Percentiles rank a stretch among this genome's conserved stretches.
These are phyloP conservation scores for Pseudogymnoascus verrucosus DNA, from an alignment of 2,329 filamentous ascomycete species.

Conservation along the genomic window DNA sequence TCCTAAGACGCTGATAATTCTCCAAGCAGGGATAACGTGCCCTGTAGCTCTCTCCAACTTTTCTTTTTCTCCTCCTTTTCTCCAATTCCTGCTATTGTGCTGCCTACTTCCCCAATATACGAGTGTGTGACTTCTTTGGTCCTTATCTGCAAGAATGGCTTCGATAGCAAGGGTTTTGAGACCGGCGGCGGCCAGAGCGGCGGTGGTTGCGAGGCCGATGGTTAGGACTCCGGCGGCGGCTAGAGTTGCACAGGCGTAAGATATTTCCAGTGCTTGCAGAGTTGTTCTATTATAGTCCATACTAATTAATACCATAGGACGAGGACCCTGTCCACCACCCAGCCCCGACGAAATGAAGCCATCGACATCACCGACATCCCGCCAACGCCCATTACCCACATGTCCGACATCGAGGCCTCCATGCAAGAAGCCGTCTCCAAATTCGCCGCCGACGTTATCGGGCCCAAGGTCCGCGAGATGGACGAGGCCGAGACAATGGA, in stretches of 20 bases:
- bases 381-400: constrained; percentile 86
- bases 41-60: neutral
- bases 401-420: constrained; percentile 80
- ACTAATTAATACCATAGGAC: constrained; percentile 24
- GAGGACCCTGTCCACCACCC: constrained; percentile 54
- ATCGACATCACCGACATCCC: constrained; percentile 67
- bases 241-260: constrained; percentile 35
- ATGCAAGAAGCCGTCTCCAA: constrained; percentile 88
- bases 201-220: constrained; percentile 31
- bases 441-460: constrained; percentile 81
- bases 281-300: neutral
- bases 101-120: neutral
- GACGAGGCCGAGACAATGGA: constrained; percentile 96
- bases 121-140: neutral
- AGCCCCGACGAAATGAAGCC: constrained; percentile 42
- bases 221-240: constrained; percentile 30
- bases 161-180: constrained; percentile 39
- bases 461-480: constrained; percentile 92
- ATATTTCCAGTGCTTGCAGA: neutral
- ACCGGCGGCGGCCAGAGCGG: constrained; percentile 34
- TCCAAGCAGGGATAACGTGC: constrained; percentile 1
- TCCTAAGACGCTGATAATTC: neutral
- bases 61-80: neutral
- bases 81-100: neutral
- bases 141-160: constrained; percentile 33